These are phyloP conservation scores for Neurospora tetraspora DNA, from an alignment of 495 filamentous ascomycete species.

Conservation along the genomic window DNA sequence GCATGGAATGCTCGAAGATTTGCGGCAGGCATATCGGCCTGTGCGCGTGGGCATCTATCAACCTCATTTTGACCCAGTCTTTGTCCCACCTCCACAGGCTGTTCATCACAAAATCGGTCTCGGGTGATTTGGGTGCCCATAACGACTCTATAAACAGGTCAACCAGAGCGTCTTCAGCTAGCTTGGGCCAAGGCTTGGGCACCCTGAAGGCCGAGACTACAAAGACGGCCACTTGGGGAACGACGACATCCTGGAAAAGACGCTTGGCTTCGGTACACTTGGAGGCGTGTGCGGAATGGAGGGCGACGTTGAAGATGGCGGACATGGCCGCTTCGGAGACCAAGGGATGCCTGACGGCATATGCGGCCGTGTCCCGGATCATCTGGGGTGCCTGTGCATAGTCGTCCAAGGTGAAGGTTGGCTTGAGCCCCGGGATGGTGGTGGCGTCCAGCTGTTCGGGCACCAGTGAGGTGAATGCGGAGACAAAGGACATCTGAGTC, in stretches of 20 bases:
- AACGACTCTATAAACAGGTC: conserved; percentile 45
- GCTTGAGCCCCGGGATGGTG: conserved; percentile 68
- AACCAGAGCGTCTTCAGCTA: conserved; percentile 44
- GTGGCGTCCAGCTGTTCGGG: conserved; percentile 69
- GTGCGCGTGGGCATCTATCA: conserved; percentile 68
- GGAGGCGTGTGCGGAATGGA: conserved; percentile 55
- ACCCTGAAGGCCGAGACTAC: conserved; percentile 65
- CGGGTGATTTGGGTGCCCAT: conserved; percentile 27
- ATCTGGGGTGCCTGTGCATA: conserved; percentile 62
- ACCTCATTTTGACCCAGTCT: conserved; percentile 65
- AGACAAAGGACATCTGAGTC: conserved; percentile 83
- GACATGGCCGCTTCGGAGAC: conserved; percentile 80
- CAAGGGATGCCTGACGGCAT: conserved; percentile 73
- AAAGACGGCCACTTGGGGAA: conserved; percentile 63
- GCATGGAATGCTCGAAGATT: conserved; percentile 73
- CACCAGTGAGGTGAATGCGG: conserved; percentile 61
- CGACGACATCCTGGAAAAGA: conserved; percentile 56
- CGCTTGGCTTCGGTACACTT: conserved; percentile 56
- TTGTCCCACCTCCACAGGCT: conserved; percentile 83
- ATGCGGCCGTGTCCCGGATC: conserved; percentile 58
- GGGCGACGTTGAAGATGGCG: conserved; percentile 67
- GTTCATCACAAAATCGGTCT: conserved; percentile 76
- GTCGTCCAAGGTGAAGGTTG: conserved; percentile 65
- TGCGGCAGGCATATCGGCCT: conserved; percentile 64
- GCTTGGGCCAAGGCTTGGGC: conserved; percentile 43